Conservation (phyloP, 768 basidiomycete species). For the Mycena alexandri region DNA sequence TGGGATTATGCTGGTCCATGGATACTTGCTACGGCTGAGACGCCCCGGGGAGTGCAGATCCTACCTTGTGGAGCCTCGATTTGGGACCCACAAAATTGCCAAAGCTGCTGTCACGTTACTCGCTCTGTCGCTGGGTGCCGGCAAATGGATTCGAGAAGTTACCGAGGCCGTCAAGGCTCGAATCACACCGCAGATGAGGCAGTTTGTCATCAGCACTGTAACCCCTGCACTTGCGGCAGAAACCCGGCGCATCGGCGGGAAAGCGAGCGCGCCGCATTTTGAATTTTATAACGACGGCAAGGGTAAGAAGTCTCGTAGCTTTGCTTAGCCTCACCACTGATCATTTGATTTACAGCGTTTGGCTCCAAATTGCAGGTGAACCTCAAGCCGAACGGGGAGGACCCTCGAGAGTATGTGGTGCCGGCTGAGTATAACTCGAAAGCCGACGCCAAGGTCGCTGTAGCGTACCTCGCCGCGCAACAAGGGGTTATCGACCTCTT, state of each 20-base stretch:
- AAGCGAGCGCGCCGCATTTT: slow-evolving; percentile 54
- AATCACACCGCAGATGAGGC: slow-evolving; percentile 59
- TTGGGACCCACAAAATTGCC: slow-evolving; percentile 73
- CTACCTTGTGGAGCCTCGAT: slow-evolving; percentile 74
- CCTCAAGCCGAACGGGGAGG: slow-evolving; percentile 46
- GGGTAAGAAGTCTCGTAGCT: slow-evolving; percentile 52
- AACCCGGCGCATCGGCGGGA: slow-evolving; percentile 56
- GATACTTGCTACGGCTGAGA: slow-evolving; percentile 71
- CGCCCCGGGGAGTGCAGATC: slow-evolving; percentile 65
- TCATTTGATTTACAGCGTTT: slow-evolving; percentile 56
- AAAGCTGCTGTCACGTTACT: slow-evolving; percentile 75
- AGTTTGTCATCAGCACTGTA: slow-evolving; percentile 59
- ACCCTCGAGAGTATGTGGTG: slow-evolving; percentile 60
- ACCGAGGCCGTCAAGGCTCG: slow-evolving; percentile 57
- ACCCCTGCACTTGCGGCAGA: slow-evolving; percentile 61
- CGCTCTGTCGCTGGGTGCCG: slow-evolving; percentile 74
- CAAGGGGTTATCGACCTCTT: slow-evolving; percentile 71
- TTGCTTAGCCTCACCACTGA: not conserved
- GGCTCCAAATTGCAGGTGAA: slow-evolving; percentile 64
- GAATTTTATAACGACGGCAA: slow-evolving; percentile 61
- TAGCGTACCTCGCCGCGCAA: slow-evolving; percentile 63
- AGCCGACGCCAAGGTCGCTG: slow-evolving; percentile 73
- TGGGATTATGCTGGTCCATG: slow-evolving; percentile 48
- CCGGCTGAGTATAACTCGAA: slow-evolving; percentile 66
- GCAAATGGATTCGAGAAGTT: slow-evolving; percentile 65